Evolutionary conservation across 1,284 basidiomycete species (phyloP).

Genomic region (Heterobasidion occidentale): DNA sequence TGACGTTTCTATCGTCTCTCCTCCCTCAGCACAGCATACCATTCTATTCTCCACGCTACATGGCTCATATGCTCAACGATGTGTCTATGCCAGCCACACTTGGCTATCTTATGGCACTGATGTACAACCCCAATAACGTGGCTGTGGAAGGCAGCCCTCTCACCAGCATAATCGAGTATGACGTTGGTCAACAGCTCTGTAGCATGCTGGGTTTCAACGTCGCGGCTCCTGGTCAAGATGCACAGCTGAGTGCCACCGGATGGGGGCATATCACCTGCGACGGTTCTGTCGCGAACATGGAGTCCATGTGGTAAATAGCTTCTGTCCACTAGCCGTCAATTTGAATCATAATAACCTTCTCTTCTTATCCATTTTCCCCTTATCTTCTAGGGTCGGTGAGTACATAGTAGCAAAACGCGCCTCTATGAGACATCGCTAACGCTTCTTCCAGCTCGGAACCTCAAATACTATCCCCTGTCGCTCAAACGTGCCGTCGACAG

Average conservation of each 20-base stretch:
- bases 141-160: slow-evolving; percentile 33
- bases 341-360: background rate
- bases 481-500: slow-evolving; percentile 22
- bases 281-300: slow-evolving; percentile 38
- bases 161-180: slow-evolving; percentile 30
- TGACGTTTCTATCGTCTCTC: slow-evolving; percentile 10
- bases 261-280: slow-evolving; percentile 41
- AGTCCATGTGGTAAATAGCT: slow-evolving; percentile 32
- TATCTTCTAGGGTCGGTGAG: slow-evolving; percentile 14
- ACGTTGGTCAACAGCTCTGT: slow-evolving; percentile 34
- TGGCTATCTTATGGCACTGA: slow-evolving; percentile 28
- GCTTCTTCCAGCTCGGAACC: slow-evolving; percentile 22
- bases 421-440: background rate
- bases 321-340: background rate
- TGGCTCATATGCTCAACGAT: slow-evolving; percentile 32
- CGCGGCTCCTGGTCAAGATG: background rate
- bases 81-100: slow-evolving; percentile 29
- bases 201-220: slow-evolving; percentile 30
- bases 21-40: slow-evolving; percentile 25
- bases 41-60: slow-evolving; percentile 35
- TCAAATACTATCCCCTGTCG: slow-evolving; percentile 33
- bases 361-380: background rate
- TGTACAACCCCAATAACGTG: slow-evolving; percentile 39
- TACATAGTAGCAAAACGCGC: background rate
- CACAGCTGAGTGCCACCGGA: slow-evolving; percentile 10